Percentiles rank a stretch among this genome's conserved stretches.
Evolutionary conservation across 768 basidiomycete species (phyloP).

Genomic region (Agrocybe pediades): DNA sequence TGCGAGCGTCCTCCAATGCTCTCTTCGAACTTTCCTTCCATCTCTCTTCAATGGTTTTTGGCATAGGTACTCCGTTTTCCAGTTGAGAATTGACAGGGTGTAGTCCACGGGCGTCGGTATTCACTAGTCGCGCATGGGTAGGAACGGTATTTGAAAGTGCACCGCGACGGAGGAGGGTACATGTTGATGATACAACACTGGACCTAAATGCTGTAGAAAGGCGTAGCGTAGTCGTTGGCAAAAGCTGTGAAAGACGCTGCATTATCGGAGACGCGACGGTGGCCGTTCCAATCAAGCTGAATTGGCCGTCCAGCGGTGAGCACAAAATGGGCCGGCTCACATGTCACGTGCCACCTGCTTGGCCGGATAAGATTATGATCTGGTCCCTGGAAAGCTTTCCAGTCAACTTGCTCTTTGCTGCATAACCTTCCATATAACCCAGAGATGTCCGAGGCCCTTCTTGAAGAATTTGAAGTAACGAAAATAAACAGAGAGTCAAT

Average conservation of each 20-base stretch:
- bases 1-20: slow-evolving; percentile 21
- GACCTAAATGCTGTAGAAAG: neutral
- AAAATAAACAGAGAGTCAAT: too few species aligned
- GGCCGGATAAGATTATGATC: slow-evolving; percentile 14
- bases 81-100: neutral
- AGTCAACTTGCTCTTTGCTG: neutral
- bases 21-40: slow-evolving; percentile 40
- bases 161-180: neutral
- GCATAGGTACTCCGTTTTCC: neutral
- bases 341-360: neutral
- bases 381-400: too few species aligned
- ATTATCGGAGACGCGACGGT: slow-evolving; percentile 7
- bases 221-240: slow-evolving; percentile 5
- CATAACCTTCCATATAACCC: slow-evolving; percentile 12
- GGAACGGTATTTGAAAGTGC: too few species aligned
- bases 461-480: slow-evolving; percentile 91
- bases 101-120: neutral
- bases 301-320: slow-evolving; percentile 3
- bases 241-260: slow-evolving; percentile 16
- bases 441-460: slow-evolving; percentile 67
- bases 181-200: neutral
- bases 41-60: slow-evolving; percentile 32
- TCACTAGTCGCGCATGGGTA: neutral
- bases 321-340: neutral
- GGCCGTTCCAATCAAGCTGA: neutral